These are phyloP conservation scores for Colletotrichum viniferum DNA, from an alignment of 2,329 filamentous ascomycete genomes.

Conservation along the genomic window DNA sequence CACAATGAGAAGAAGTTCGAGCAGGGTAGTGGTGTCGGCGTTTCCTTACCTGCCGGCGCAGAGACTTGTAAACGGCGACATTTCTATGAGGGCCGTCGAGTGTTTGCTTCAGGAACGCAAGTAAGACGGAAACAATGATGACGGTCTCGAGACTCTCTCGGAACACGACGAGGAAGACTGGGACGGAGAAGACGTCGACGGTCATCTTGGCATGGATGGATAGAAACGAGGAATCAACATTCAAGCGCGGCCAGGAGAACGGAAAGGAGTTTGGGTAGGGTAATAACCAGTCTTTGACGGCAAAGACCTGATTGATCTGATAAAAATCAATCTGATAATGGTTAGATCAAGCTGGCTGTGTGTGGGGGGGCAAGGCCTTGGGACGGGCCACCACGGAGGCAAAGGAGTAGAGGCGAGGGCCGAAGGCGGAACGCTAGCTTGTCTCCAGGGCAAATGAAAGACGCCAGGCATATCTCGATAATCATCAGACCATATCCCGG, in stretches of 20 bases:
- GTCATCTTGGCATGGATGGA: conserved; percentile 47
- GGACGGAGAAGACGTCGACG: conserved; percentile 75
- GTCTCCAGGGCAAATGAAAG: neutral
- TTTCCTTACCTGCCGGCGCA: conserved; percentile 62
- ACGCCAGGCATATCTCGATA: neutral
- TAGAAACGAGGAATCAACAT: neutral
- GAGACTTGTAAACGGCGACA: conserved; percentile 65
- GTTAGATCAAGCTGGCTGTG: neutral
- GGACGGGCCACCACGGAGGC: neutral
- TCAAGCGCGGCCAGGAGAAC: neutral
- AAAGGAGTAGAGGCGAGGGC: neutral
- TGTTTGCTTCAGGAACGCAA: conserved; percentile 85
- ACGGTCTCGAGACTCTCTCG: conserved; percentile 83
- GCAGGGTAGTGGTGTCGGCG: neutral
- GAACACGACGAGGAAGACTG: conserved; percentile 90
- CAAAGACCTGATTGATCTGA: neutral
- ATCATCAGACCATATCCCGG: neutral
- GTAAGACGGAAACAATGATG: conserved; percentile 85
- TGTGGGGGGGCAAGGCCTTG: neutral
- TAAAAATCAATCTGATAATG: conserved; percentile 11
- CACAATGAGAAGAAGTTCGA: neutral
- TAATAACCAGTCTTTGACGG: neutral
- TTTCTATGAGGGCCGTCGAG: conserved; percentile 69
- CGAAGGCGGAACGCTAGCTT: neutral
- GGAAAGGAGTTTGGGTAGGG: neutral